Base-by-base conservation (phyloP, 441 rosid species). In the Pelargonium fulgidum region DNA sequence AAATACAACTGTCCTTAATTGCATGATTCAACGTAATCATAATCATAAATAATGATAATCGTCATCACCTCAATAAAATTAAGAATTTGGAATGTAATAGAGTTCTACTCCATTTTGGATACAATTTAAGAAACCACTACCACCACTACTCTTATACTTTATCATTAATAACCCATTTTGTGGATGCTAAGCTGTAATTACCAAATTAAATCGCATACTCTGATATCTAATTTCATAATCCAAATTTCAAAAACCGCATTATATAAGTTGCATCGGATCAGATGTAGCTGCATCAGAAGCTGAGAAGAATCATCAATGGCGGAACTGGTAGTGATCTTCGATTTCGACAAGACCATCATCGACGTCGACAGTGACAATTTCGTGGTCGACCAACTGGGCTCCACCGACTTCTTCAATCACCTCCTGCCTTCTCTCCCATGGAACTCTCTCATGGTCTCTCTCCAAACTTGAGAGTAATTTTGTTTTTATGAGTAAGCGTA, bases 311-410 rank as follows among this genome's bases (percentile, higher is more conserved):
- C 16, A 13, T 13, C 7, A 6, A 70, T 88, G 94, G 75, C 82
- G 56, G 73, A 69, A 24, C 69, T 77, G 24, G 87, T 80, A 73
- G 88, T 85, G 42, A 73, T 93, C 44, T 90, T 90, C 70, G 96
- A 93, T 78, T 93, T 93, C 17, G 97, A 93, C 73, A 78, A 92
- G 78, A 93, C 98, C 44, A 20, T 93, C 66, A 89, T 93, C 69
- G 93, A 90, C 64, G 89, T 81, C 67, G 96, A 93, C 48, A 90
- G 93, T 67, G 98, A 90, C 72, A 77, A 71, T 0, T 87, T 93
- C 97, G 92, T 89, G 62, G 93, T 93, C 24, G 83, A 87, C 44
- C 82, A 86, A 72, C 84, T 93, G 94, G 94, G 96, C 36, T 91
- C 89, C 71, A 72, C 89, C 52, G 78, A 82, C 12, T 75, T 87